Conservation (phyloP, 108 stramenopile species). For the Phaeodactylum tricornutum region DNA sequence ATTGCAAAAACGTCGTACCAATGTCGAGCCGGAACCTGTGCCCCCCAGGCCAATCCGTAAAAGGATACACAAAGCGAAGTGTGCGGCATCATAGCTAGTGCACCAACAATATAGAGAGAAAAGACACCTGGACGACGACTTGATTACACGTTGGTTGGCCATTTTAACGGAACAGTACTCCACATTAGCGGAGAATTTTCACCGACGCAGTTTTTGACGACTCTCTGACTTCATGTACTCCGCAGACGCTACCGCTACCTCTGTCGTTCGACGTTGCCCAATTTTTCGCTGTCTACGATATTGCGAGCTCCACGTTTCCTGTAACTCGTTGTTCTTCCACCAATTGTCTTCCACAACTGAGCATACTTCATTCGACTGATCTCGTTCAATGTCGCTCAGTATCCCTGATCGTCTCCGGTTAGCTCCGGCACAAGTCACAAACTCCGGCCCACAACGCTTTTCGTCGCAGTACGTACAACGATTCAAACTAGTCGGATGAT, state of each 20-base stretch:
- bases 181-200: no score
- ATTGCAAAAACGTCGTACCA: conserved; percentile 55
- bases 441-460: conserved; percentile 34
- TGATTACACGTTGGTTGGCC: no score
- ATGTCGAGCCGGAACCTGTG: conserved; percentile 50
- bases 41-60: conserved; percentile 23
- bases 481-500: conserved; percentile 11
- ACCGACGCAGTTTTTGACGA: no score
- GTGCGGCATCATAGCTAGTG: no score
- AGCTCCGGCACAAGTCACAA: conserved; percentile 32
- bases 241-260: no score
- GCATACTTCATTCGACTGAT: conserved; percentile 4
- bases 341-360: not conserved
- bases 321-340: not conserved
- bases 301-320: not conserved
- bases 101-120: no score
- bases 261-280: no score
- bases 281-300: no score
- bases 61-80: no score
- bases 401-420: conserved; percentile 31
- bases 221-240: no score
- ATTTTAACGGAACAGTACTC: no score
- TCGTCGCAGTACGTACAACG: conserved; percentile 34
- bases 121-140: no score
- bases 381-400: conserved; percentile 27